Evolutionary conservation across 345 rosid genomes (phyloP).

Genomic region (Atalantia buxifolia): DNA sequence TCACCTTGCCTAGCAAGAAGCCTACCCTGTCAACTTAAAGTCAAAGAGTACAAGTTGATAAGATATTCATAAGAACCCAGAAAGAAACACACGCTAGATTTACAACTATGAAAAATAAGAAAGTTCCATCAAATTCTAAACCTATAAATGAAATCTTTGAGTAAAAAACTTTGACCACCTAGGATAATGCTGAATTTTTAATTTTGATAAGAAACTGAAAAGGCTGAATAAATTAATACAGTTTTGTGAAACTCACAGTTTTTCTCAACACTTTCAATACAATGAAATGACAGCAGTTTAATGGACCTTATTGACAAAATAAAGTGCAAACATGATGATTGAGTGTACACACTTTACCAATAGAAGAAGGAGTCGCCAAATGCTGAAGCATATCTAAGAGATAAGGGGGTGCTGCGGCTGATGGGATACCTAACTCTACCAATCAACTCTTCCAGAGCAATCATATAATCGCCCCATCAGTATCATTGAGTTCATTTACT

Average conservation of each 20-base stretch:
- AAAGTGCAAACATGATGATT: not conserved
- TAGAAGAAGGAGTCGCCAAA: not conserved
- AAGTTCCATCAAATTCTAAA: constrained; percentile 3
- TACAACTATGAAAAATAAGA: not conserved
- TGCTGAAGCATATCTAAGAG: not conserved
- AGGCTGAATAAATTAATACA: not conserved
- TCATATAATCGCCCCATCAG: too few relatives aligned
- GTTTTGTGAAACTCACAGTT: not conserved
- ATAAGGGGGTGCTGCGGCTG: too few relatives aligned
- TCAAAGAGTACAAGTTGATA: constrained; percentile 43
- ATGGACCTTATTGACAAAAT: not conserved
- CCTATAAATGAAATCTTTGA: not conserved
- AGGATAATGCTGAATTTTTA: not conserved
- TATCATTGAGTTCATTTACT: too few relatives aligned
- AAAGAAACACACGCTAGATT: not conserved
- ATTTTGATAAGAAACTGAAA: too few relatives aligned
- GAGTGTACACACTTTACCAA: not conserved
- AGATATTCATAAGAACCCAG: constrained; percentile 15
- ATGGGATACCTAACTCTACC: too few relatives aligned
- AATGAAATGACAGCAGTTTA: not conserved
- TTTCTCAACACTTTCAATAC: not conserved
- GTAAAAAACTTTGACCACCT: not conserved
- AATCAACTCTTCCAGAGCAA: too few relatives aligned
- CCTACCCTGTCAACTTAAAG: constrained; percentile 99
- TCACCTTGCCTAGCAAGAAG: constrained; percentile 76